phyloP scores from a whole-genome alignment of 1,284 basidiomycete species.

The Vanrija sp. region DNA sequence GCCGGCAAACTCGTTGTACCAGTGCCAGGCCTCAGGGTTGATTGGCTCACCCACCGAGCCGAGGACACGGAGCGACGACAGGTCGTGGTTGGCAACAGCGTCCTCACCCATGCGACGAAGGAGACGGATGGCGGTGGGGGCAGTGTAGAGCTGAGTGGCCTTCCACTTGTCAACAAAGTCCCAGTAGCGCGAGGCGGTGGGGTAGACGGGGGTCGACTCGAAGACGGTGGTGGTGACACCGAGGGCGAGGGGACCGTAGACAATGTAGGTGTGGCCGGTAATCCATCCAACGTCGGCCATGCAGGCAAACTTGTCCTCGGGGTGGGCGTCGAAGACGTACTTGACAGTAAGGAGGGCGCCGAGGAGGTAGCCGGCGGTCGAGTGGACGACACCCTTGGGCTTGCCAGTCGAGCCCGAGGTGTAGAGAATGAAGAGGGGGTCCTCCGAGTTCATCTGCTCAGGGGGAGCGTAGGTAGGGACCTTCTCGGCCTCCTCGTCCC shows the following conservation, averaged over 20 bases:
- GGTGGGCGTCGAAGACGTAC: constrained; percentile 94
- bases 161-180: constrained; percentile 89
- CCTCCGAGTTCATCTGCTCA: constrained; percentile 82
- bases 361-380: constrained; percentile 53
- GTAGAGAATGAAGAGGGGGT: constrained; percentile 77
- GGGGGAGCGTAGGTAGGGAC: constrained; percentile 87
- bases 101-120: constrained; percentile 83
- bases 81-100: constrained; percentile 79
- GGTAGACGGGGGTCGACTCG: constrained; percentile 96
- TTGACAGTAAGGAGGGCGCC: constrained; percentile 88
- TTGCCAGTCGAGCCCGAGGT: constrained; percentile 60
- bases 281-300: constrained; percentile 99
- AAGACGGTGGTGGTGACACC: constrained; percentile 92
- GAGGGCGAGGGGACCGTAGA: constrained; percentile 86
- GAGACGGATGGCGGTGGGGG: constrained; percentile 83
- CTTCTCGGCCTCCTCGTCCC: constrained; percentile 83
- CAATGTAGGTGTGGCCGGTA: constrained; percentile 96
- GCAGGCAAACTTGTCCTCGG: constrained; percentile 87
- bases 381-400: constrained; percentile 48
- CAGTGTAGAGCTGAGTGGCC: constrained; percentile 91
- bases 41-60: constrained; percentile 97
- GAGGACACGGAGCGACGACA: constrained; percentile 77
- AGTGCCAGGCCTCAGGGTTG: constrained; percentile 98
- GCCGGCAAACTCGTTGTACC: constrained; percentile 92
- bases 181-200: constrained; percentile 95